Conservation (phyloP, 345 rosid species). For the Camelina sativa region DNA sequence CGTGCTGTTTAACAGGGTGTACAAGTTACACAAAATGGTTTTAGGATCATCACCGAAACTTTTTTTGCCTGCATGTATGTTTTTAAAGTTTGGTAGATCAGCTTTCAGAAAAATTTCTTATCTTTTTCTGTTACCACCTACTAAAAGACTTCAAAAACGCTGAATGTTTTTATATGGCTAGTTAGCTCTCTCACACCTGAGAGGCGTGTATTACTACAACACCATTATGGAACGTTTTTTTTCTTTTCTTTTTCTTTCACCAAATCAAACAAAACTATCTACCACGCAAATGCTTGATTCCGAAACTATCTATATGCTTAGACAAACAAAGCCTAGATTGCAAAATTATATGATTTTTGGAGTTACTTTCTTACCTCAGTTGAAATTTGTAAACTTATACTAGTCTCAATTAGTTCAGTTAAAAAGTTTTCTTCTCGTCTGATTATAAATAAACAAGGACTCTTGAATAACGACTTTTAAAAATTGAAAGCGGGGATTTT, state of each 20-base stretch:
- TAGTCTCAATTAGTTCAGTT: background rate
- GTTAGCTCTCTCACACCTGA: background rate
- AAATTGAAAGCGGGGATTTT: background rate
- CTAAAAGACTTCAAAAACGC: background rate
- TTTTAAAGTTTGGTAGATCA: conserved; percentile 1
- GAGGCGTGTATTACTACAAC: background rate
- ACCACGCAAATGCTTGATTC: background rate
- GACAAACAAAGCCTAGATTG: background rate
- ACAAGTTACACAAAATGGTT: conserved; percentile 10
- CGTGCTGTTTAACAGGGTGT: background rate
- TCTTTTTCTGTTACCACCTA: background rate
- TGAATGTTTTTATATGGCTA: background rate
- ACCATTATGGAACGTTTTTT: background rate
- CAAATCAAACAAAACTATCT: background rate
- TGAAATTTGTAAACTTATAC: background rate
- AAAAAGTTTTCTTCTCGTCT: background rate
- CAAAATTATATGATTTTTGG: background rate
- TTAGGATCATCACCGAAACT: conserved; percentile 15
- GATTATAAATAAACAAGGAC: background rate
- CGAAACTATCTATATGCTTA: background rate
- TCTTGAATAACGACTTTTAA: background rate
- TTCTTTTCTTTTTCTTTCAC: too few species aligned
- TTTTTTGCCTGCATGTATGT: conserved; percentile 8
- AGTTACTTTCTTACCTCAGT: background rate
- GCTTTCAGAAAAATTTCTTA: background rate